Evolutionary conservation across 1,284 basidiomycete genomes (phyloP).

Genomic region (Coniferiporia sulphurascens): DNA sequence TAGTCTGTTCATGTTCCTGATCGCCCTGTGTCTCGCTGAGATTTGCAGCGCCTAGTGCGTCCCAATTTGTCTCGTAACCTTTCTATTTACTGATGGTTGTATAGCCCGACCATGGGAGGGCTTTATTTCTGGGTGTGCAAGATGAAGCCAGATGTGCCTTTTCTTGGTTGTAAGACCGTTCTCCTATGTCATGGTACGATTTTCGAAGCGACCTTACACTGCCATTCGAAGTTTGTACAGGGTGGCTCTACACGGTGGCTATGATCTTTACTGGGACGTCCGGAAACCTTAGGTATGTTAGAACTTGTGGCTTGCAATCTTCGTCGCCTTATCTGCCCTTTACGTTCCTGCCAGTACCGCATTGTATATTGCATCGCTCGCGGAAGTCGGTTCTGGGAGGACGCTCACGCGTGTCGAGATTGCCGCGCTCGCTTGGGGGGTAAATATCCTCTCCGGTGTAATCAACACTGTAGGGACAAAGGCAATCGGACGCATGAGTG

Average conservation of each 20-base stretch:
- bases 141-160: conserved; percentile 51
- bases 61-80: neutral
- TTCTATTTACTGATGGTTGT: neutral
- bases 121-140: conserved; percentile 63
- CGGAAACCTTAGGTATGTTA: conserved; percentile 46
- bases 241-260: conserved; percentile 58
- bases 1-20: conserved; percentile 56
- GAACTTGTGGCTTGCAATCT: neutral
- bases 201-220: neutral
- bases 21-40: conserved; percentile 52
- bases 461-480: conserved; percentile 54
- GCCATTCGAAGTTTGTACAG: conserved; percentile 40
- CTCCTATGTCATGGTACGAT: conserved; percentile 1
- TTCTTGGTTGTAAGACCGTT: conserved; percentile 45
- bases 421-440: conserved; percentile 51
- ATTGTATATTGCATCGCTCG: conserved; percentile 49
- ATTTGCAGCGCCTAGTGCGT: conserved; percentile 57
- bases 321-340: no score
- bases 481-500: conserved; percentile 51
- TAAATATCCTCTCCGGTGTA: conserved; percentile 50
- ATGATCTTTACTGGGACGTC: conserved; percentile 60
- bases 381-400: conserved; percentile 44
- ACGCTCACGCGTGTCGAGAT: conserved; percentile 47
- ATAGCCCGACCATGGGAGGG: conserved; percentile 51
- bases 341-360: conserved; percentile 35